Base-by-base conservation (phyloP, 163 green algal species). In the Botryococcus braunii region DNA sequence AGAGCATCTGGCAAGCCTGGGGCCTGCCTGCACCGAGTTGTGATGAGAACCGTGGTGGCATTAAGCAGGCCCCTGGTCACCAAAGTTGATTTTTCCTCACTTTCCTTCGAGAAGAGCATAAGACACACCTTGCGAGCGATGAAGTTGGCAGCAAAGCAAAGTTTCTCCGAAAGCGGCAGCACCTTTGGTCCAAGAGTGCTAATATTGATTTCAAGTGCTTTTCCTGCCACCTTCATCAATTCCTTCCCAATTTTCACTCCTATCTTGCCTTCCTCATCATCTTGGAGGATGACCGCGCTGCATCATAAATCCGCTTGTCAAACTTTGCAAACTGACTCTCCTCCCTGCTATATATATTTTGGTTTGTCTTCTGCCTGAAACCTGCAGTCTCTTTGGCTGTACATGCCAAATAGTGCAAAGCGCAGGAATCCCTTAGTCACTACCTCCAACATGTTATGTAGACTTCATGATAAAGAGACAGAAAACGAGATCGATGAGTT, bases 131-230 rank as follows among this genome's bases (percentile, higher is more conserved):
- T 94, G 56, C 92, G 85, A 2, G 74, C 74, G 5, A 97, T 62
- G 36, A 97, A 80, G 80, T 95, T 95, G 56, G 76, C 69, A 49
- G 94, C 89, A 80, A 97, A 98, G 21, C 95, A 73, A 48, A 96
- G 69, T 83, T 97, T 89, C 83, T 98, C 92, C 6, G 78, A 89
- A 56, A 93, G 60, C 36, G 90, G 90, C 36, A 76, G 64, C 27
- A 76, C 90, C 59, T 96, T 68, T 8, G 93, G 93, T 9, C 90
- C 93, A 41, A 98, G 80, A 11, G 87, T 95, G 32, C 92, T 98
- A 73, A 98, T 97, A 82, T 98, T 98, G 73, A 79, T 79, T 78
- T 95, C 93, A 0, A 96, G 80, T 13, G 86, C 79, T 56, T 88
- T 72, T 46, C 83, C 83, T 29, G 82, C 77, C 34, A 84, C 79